Percentiles rank a stretch among this genome's conserved stretches.
These are phyloP conservation scores for Alternaria sp. DNA, from an alignment of 2,329 filamentous ascomycete genomes.

Conservation along the genomic window DNA sequence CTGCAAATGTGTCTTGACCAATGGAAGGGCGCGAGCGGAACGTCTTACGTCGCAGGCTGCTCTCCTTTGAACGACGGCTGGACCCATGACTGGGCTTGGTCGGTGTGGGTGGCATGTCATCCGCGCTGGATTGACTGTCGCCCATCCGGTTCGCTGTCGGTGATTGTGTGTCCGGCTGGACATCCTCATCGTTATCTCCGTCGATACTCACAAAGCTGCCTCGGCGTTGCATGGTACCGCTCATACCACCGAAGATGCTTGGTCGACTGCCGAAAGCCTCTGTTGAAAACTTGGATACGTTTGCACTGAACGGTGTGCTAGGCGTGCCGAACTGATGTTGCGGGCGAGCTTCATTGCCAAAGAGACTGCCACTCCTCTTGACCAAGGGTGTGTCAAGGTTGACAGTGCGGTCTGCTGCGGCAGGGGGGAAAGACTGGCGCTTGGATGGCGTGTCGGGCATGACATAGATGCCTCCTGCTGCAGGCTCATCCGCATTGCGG, in stretches of 20 bases:
- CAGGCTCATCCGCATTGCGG: slow-evolving; percentile 71
- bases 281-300: slow-evolving; percentile 66
- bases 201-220: slow-evolving; percentile 83
- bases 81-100: slow-evolving; percentile 71
- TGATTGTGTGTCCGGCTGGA: slow-evolving; percentile 55
- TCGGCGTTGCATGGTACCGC: slow-evolving; percentile 59
- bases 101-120: slow-evolving; percentile 90
- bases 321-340: slow-evolving; percentile 78
- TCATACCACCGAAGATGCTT: slow-evolving; percentile 66
- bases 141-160: slow-evolving; percentile 59
- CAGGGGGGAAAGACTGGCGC: slow-evolving; percentile 77
- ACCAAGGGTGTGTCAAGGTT: slow-evolving; percentile 52
- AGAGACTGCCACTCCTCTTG: slow-evolving; percentile 57
- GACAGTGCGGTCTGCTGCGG: slow-evolving; percentile 45
- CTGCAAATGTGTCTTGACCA: slow-evolving; percentile 55
- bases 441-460: slow-evolving; percentile 98
- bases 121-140: slow-evolving; percentile 64
- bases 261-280: slow-evolving; percentile 71
- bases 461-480: slow-evolving; percentile 61
- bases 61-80: slow-evolving; percentile 56
- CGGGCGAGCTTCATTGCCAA: slow-evolving; percentile 67
- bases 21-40: slow-evolving; percentile 55
- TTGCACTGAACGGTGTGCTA: slow-evolving; percentile 79
- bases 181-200: slow-evolving; percentile 77
- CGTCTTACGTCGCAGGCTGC: slow-evolving; percentile 58